Base-by-base conservation (phyloP, 192 early-diverging fungal species). In the Jimgerdemannia flammicorona region DNA sequence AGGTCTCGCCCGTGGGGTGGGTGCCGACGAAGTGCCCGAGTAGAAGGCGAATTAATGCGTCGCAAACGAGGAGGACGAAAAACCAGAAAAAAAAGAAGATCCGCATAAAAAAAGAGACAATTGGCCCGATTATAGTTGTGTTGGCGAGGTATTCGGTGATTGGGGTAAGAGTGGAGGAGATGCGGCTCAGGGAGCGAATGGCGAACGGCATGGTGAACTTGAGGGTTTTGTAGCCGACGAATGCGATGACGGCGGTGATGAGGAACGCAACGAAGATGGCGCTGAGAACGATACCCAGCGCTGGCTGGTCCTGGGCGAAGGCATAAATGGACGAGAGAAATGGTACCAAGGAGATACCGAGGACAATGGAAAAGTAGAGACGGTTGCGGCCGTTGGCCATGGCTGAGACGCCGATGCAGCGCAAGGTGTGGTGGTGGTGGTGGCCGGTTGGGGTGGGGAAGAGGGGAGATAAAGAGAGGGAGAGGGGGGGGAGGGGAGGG, bases 301-400 rank as follows among this genome's bases (percentile, higher is more conserved):
- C 71, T 7, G 70, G 44, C 29, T 72, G 75, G 18, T 72, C 71
- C 68, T 67, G 69, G 68, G 70, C 43, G 20, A 72, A 41, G 10
- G 76, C 70, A 71, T 72, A 72, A 19, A 77, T 14, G 41, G 70
- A 70, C 17, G 54, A 64, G 39, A 77, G 39, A 17, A 71, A 42
- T 18, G 76, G 76, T 3, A 73, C 54, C 10, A 63, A 72, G 3
- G 71, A 72, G 42, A 77, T 44, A 19, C 4, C 72, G 4, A 19
- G 66, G 67, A 8, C 67, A 14, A 77, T 44, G 3, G 29, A 69
- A 76, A 80, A 73, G 75, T 80, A 80, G 17, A 76, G 43, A 54
- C 78, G 70, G 40, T 80, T 80, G 59, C 74, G 71, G 59, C 74
- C 75, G 54, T 70, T 44, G 19, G 78, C 74, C 78, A 80, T 80